Evolutionary conservation across 164 flowering plant species (phyloP).

Genomic region (Stephania japonica): DNA sequence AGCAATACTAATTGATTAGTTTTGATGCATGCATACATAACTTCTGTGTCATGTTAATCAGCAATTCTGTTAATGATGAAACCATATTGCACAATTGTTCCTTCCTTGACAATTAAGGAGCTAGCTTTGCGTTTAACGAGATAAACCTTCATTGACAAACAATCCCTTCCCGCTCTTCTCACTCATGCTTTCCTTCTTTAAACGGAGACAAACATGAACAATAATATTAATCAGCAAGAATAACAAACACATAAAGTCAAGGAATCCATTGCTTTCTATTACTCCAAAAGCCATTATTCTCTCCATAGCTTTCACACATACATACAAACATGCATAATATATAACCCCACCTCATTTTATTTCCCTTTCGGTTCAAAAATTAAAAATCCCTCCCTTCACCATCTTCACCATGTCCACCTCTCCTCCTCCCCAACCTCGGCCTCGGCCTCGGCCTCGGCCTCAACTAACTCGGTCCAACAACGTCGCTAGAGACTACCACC

Average conservation of each 20-base stretch:
- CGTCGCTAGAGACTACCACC: conserved; percentile 28
- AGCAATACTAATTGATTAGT: too few species aligned
- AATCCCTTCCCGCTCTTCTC: not conserved
- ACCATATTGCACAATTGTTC: conserved; percentile 5
- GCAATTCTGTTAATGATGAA: too few species aligned
- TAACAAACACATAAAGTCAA: not conserved
- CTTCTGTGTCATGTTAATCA: not conserved
- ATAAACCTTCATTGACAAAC: not conserved
- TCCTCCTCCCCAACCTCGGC: conserved; percentile 20
- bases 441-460: not conserved
- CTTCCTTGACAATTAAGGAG: not conserved
- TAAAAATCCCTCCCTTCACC: not conserved
- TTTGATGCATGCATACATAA: not conserved
- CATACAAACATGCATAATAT: not conserved
- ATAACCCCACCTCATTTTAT: not conserved
- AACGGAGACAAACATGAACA: not conserved
- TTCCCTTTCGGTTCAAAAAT: not conserved
- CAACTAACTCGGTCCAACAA: conserved; percentile 2
- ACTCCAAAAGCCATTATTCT: conserved; percentile 25
- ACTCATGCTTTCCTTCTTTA: conserved; percentile 29
- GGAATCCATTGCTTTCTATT: conserved; percentile 25
- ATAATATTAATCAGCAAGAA: not conserved
- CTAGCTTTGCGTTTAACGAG: not conserved
- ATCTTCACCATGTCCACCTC: conserved; percentile 29
- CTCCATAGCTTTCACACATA: not conserved